Evolutionary conservation across 345 rosid species (phyloP).

Genomic region (Gynandropsis gynandra): DNA sequence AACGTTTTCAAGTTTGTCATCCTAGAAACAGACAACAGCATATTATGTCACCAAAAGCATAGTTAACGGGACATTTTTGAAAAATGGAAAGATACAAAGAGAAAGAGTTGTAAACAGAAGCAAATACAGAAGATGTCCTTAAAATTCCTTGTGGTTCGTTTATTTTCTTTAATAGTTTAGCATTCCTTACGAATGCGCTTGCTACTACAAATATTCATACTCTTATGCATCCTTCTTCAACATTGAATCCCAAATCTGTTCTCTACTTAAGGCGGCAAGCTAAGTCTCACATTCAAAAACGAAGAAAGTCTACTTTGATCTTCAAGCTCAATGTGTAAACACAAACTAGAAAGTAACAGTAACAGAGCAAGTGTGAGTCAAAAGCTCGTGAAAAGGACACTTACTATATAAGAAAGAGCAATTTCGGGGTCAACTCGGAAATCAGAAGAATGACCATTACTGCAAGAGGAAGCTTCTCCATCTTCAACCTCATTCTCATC

Average conservation of each 20-base stretch:
- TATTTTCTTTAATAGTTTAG: not conserved
- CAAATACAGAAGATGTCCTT: not conserved
- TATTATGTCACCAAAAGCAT: not conserved
- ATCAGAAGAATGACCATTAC: slow-evolving; percentile 39
- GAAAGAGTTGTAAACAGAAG: not conserved
- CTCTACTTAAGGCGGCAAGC: slow-evolving; percentile 7
- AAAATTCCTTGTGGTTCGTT: not conserved
- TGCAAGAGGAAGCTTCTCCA: slow-evolving; percentile 47
- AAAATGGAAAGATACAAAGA: not conserved
- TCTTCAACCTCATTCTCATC: slow-evolving; percentile 60
- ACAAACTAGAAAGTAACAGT: slow-evolving; percentile 17
- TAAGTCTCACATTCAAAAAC: not conserved
- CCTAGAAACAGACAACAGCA: slow-evolving; percentile 32
- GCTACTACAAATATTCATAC: not conserved
- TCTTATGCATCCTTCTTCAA: not conserved
- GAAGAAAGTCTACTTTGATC: not conserved
- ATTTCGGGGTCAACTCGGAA: slow-evolving; percentile 60
- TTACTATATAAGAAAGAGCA: slow-evolving; percentile 75
- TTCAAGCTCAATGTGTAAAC: too few relatives aligned
- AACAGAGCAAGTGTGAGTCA: slow-evolving; percentile 6
- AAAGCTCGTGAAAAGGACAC: slow-evolving; percentile 7
- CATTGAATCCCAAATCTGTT: slow-evolving; percentile 9
- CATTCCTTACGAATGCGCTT: not conserved
- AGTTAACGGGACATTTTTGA: not conserved
- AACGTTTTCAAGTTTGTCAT: slow-evolving; percentile 53